A percentile compares a stretch with the other conserved stretches of the same genome.
phyloP scores from a whole-genome alignment of 2,329 filamentous ascomycete species.

The Hypoxylon sp. region DNA sequence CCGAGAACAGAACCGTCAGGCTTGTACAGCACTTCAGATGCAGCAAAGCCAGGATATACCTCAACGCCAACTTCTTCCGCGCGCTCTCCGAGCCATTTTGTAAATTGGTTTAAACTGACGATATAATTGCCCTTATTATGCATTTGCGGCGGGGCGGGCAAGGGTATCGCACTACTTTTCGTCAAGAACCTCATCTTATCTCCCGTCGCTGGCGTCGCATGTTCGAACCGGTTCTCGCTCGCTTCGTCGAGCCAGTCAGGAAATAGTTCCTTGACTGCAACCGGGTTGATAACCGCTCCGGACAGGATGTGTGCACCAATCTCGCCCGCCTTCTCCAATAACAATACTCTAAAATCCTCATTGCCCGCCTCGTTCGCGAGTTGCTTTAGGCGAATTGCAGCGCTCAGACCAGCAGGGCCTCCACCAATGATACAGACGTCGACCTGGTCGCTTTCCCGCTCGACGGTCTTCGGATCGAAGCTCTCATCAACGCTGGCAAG shows the following conservation, averaged over 20 bases:
- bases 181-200: slow-evolving; percentile 97
- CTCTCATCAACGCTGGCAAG: slow-evolving; percentile 60
- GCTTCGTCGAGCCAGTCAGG: slow-evolving; percentile 93
- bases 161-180: slow-evolving; percentile 78
- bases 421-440: slow-evolving; percentile 97
- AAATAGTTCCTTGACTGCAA: slow-evolving; percentile 87
- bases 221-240: slow-evolving; percentile 88
- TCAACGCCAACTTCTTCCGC: slow-evolving; percentile 98
- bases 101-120: slow-evolving; percentile 92
- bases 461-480: slow-evolving; percentile 76
- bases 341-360: slow-evolving; percentile 91
- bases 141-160: slow-evolving; percentile 96
- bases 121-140: slow-evolving; percentile 99
- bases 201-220: slow-evolving; percentile 83
- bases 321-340: slow-evolving; percentile 96
- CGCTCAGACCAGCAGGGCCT: slow-evolving; percentile 91
- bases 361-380: slow-evolving; percentile 94
- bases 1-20: slow-evolving; percentile 89
- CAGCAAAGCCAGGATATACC: slow-evolving; percentile 95
- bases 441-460: slow-evolving; percentile 92
- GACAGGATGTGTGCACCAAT: slow-evolving; percentile 95
- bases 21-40: slow-evolving; percentile 90
- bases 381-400: slow-evolving; percentile 95
- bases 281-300: slow-evolving; percentile 93
- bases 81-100: slow-evolving; percentile 94